Conservation (phyloP, 2,329 filamentous ascomycete genomes). For the Claviceps citrina region DNA sequence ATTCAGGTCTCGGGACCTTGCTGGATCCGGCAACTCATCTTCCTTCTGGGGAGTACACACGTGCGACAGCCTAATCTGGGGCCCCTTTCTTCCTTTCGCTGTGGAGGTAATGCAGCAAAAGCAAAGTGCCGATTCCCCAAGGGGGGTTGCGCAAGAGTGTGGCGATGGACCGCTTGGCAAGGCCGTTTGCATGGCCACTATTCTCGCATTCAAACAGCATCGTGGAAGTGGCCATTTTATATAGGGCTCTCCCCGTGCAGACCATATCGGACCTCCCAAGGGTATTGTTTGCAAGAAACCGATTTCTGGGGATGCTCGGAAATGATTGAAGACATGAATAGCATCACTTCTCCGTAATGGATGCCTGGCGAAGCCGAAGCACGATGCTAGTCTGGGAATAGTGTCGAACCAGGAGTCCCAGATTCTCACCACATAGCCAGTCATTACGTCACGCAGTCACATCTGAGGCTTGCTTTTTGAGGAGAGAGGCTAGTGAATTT, state of each 20-base stretch:
- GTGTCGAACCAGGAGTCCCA: neutral
- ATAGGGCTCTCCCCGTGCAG: no score
- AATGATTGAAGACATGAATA: neutral
- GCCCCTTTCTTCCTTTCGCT: neutral
- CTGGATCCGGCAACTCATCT: no score
- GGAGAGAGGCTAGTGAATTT: no score
- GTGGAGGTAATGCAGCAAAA: no score
- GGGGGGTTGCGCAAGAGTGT: no score
- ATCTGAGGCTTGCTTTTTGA: no score
- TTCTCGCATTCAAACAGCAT: neutral
- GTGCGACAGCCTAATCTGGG: neutral
- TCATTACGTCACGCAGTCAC: conserved; percentile 3
- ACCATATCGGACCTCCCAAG: no score
- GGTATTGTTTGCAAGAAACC: no score
- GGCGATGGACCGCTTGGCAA: no score
- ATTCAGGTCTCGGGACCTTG: no score
- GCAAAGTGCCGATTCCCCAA: neutral
- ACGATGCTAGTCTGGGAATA: neutral
- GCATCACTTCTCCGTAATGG: neutral
- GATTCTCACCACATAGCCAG: neutral
- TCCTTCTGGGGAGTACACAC: no score
- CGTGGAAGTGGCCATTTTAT: neutral
- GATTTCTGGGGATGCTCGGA: neutral
- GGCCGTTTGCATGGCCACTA: neutral
- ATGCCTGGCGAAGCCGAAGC: neutral